phyloP scores from a whole-genome alignment of 1,284 basidiomycete genomes.

The Trametes versicolor region DNA sequence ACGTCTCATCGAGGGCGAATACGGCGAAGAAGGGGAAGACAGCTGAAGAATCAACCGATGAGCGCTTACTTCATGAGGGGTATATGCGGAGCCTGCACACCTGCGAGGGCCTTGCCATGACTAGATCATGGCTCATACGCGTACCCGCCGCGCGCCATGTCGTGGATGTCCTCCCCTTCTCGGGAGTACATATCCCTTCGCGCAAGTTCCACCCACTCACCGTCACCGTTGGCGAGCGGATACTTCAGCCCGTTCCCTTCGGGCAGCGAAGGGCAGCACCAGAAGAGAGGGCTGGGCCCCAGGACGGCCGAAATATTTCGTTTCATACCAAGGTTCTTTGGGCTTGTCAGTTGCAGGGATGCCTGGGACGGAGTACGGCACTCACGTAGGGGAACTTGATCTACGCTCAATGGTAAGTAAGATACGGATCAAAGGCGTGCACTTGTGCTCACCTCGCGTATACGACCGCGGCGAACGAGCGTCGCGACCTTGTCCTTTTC shows the following conservation, averaged over 20 bases:
- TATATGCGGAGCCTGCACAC: conserved; percentile 33
- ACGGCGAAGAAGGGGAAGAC: not conserved
- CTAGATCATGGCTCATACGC: conserved; percentile 24
- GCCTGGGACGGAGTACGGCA: conserved; percentile 7
- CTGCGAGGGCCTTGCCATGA: conserved; percentile 19
- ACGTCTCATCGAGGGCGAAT: not conserved
- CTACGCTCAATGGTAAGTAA: conserved; percentile 46
- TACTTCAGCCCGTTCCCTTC: conserved; percentile 84
- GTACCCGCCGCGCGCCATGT: conserved; percentile 26
- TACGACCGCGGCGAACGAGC: conserved; percentile 86
- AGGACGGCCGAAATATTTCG: conserved; percentile 83
- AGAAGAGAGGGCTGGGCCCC: conserved; percentile 77
- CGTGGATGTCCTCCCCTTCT: conserved; percentile 23
- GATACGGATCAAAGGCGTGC: conserved; percentile 1
- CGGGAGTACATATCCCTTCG: conserved; percentile 6
- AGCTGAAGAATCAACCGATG: conserved; percentile 20
- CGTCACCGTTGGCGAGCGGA: conserved; percentile 74
- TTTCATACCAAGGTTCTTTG: conserved; percentile 78
- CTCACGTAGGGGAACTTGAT: conserved; percentile 94
- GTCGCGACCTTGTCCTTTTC: conserved; percentile 96
- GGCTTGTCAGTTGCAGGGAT: conserved; percentile 7
- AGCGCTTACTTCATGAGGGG: conserved; percentile 40
- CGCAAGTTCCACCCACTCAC: conserved; percentile 76
- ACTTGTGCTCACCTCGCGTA: conserved; percentile 70
- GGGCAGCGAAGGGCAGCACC: conserved; percentile 82